These are phyloP conservation scores for Metschnikowia kunwiensis DNA, from an alignment of 805 yeast genomes.

Conservation along the genomic window DNA sequence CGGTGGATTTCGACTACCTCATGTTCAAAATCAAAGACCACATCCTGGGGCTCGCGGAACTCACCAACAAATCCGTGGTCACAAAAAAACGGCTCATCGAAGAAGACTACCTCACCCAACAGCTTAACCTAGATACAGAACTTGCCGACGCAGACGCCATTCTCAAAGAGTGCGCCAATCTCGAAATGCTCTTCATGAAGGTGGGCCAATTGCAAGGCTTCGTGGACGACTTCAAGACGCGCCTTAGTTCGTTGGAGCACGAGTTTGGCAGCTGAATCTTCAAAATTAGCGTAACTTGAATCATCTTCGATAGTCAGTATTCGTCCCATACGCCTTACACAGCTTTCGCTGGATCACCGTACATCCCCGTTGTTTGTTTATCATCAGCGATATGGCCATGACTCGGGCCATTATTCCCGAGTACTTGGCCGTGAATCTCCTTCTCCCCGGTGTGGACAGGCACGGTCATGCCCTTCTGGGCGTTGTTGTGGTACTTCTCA, in stretches of 20 bases:
- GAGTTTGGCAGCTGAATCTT: slow-evolving; percentile 10
- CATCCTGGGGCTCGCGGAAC: slow-evolving; percentile 45
- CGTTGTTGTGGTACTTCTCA: slow-evolving; percentile 24
- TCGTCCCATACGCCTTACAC: not conserved
- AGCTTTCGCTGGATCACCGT: slow-evolving; percentile 3
- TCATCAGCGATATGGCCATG: too few relatives aligned
- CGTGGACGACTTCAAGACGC: slow-evolving; percentile 22
- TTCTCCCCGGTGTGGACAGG: not conserved
- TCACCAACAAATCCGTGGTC: slow-evolving; percentile 29
- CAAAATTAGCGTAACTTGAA: too few relatives aligned
- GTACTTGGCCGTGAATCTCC: too few relatives aligned
- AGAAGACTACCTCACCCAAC: slow-evolving; percentile 20
- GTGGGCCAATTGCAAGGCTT: slow-evolving; percentile 47
- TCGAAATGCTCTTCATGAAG: slow-evolving; percentile 53
- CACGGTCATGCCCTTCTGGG: not conserved
- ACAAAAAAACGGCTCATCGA: slow-evolving; percentile 31
- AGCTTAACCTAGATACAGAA: slow-evolving; percentile 35
- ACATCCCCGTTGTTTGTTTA: slow-evolving; percentile 1
- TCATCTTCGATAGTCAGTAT: too few relatives aligned
- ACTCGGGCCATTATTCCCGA: too few relatives aligned
- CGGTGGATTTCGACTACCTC: slow-evolving; percentile 62
- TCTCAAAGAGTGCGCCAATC: slow-evolving; percentile 44
- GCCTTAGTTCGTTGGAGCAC: slow-evolving; percentile 20
- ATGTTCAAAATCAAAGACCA: slow-evolving; percentile 59
- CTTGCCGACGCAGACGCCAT: slow-evolving; percentile 39